Conservation (phyloP, 805 yeast species). For the Ogataea thermomethanolica region DNA sequence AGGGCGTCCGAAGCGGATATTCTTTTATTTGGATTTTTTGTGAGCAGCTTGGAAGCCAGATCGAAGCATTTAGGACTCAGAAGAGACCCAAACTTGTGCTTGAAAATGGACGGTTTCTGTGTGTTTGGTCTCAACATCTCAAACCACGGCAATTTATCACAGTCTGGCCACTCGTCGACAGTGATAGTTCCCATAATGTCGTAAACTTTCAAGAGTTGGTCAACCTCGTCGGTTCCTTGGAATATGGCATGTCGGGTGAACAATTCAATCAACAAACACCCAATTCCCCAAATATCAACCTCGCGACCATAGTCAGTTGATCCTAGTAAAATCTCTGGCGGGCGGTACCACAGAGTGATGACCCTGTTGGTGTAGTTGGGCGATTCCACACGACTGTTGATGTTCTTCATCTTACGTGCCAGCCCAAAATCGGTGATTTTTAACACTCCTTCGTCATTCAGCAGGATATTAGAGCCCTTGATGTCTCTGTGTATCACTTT, state of each 20-base stretch:
- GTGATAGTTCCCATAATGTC: constrained; percentile 86
- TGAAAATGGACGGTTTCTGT: constrained; percentile 37
- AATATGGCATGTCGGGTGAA: constrained; percentile 73
- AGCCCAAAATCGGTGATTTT: constrained; percentile 82
- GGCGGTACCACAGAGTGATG: constrained; percentile 95
- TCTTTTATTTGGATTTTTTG: constrained; percentile 66
- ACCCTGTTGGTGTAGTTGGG: constrained; percentile 93
- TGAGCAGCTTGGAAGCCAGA: constrained; percentile 59
- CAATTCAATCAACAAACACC: constrained; percentile 82
- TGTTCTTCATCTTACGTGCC: constrained; percentile 68
- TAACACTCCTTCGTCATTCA: constrained; percentile 58
- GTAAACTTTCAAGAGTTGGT: constrained; percentile 74
- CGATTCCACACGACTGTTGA: constrained; percentile 43
- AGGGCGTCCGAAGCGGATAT: constrained; percentile 69
- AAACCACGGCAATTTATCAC: constrained; percentile 87
- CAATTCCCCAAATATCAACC: constrained; percentile 96
- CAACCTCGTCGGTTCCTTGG: constrained; percentile 85
- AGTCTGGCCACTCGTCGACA: constrained; percentile 67
- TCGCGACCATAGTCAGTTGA: constrained; percentile 87
- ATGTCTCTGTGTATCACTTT: constrained; percentile 76
- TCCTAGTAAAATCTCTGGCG: constrained; percentile 90
- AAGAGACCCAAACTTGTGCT: constrained; percentile 37
- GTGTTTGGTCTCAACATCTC: constrained; percentile 68
- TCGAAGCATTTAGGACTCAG: constrained; percentile 56
- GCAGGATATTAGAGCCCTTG: constrained; percentile 73